Evolutionary conservation across 1,139 yeast species (phyloP), one percentile per base, ranked within the genome.

Genomic region (Debaryomyces psychrophilus): DNA sequence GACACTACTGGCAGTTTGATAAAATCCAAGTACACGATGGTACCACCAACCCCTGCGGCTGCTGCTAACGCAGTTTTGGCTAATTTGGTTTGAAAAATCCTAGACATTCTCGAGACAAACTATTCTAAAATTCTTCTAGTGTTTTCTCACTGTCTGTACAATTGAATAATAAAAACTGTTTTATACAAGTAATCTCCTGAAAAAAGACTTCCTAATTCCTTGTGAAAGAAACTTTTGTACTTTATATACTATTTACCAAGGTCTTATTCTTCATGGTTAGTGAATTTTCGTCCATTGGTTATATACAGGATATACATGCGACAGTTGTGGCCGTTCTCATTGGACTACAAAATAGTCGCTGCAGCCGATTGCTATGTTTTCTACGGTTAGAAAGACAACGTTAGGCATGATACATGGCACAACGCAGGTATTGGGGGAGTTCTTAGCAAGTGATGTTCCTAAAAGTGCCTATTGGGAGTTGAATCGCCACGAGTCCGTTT

Each of bases 21-120:
- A 54, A 71, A 75, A 57, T 75, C 80, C 48, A 74, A 68, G 54
- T 75, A 75, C 31, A 73, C 57, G 22, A 75, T 61, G 15, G 73
- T 57, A 37, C 69, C 72, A 41, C 77, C 80, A 29, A 60, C 64
- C 22, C 61, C 61, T 27, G 68, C 69, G 35, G 69, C 64, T 22
- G 69, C 61, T 34, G 65, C 76, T 37, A 65, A 52, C n/a, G 68
- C 59, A n/a, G 67, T 55, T 54, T 69, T 71, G 38, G 65, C 66
- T 25, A 69, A 46, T 18, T 57, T 62, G 9, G 68, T 59, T 50
- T 53, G 48, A 18, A 58, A 45, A 41, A 53, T 54, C 45, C 52
- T 51, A 14, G 62, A 56, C 61, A 58, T 58, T 25, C 15, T 37
- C 20, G 20, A 12, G 31, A 27, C 25, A 37, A 26, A 26, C 12